Conservation (phyloP, 371 early-diverging fungal genomes). For the Mortierella sp. region DNA sequence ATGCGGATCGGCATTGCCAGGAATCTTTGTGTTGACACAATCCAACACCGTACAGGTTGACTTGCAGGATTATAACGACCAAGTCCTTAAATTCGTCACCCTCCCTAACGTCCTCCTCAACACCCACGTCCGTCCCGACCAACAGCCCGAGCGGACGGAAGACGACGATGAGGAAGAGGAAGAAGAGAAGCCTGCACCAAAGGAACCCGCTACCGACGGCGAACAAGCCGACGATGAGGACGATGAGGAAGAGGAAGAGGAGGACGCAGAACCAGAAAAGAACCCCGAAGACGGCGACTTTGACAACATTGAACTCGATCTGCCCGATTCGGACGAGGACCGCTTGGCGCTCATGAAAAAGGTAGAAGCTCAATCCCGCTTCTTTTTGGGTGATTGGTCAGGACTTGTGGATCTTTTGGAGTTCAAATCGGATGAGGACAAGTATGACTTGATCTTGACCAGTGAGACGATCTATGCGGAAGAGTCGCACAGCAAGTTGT, state of each 20-base stretch:
- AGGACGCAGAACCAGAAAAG: conserved; percentile 61
- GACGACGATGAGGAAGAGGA: conserved; percentile 47
- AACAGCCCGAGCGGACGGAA: conserved; percentile 49
- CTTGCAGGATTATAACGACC: conserved; percentile 94
- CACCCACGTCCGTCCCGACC: conserved; percentile 65
- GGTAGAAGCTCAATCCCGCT: conserved; percentile 64
- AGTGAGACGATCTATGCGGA: conserved; percentile 94
- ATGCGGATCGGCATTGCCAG: conserved; percentile 93
- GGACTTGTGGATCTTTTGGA: conserved; percentile 54
- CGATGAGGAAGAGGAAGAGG: conserved; percentile 61
- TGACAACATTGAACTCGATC: conserved; percentile 44
- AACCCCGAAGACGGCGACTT: conserved; percentile 70
- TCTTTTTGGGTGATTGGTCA: conserved; percentile 85
- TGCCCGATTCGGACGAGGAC: conserved; percentile 55
- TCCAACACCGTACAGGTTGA: conserved; percentile 74
- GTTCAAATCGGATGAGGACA: conserved; percentile 58
- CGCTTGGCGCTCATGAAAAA: conserved; percentile 60
- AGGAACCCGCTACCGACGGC: conserved; percentile 20
- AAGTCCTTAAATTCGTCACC: conserved; percentile 89
- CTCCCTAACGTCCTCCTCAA: conserved; percentile 93
- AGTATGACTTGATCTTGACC: conserved; percentile 91
- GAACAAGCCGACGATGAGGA: conserved; percentile 67
- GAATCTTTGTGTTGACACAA: conserved; percentile 77
- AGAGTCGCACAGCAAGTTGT: conserved; percentile 72
- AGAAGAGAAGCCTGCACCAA: conserved; percentile 35